phyloP scores from a whole-genome alignment of 305 asterid genomes.

The Fraxinus dipetala region DNA sequence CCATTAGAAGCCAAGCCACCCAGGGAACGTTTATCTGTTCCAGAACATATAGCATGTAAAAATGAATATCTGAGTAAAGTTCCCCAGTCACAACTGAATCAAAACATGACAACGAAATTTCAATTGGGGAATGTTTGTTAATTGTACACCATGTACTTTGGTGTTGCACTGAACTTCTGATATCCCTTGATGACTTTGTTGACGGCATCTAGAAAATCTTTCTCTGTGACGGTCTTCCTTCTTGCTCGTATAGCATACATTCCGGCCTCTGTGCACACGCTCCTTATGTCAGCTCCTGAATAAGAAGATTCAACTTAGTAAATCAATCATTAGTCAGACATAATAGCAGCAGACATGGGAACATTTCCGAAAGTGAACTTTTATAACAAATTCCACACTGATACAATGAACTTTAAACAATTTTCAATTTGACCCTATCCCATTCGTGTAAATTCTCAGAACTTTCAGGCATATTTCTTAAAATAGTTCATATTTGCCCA shows the following conservation, averaged over 20 bases:
- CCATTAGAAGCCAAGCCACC: not conserved
- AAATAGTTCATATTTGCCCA: not conserved
- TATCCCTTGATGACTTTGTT: slow-evolving; percentile 97
- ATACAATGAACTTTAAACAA: not conserved
- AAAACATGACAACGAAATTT: not conserved
- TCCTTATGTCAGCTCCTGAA: slow-evolving; percentile 87
- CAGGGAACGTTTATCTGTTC: not conserved
- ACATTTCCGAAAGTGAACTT: not conserved
- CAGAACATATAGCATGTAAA: not conserved
- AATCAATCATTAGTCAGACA: not conserved
- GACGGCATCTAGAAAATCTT: slow-evolving; percentile 91
- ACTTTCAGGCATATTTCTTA: not conserved
- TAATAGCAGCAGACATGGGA: not conserved
- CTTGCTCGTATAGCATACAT: slow-evolving; percentile 92
- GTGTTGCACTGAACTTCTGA: slow-evolving; percentile 95
- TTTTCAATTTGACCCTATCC: not conserved
- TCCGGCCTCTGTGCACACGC: slow-evolving; percentile 97
- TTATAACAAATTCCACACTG: not conserved
- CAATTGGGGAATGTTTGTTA: slow-evolving; percentile 17
- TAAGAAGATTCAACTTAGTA: not conserved
- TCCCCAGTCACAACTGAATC: not conserved
- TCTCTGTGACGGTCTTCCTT: slow-evolving; percentile 91
- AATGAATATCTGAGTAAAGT: not conserved
- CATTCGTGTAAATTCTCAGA: not conserved
- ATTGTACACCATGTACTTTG: slow-evolving; percentile 93